Percentiles rank a stretch among this genome's conserved stretches.
These are phyloP conservation scores for Paradendryphiella salina DNA, from an alignment of 2,329 filamentous ascomycete genomes.

Conservation along the genomic window DNA sequence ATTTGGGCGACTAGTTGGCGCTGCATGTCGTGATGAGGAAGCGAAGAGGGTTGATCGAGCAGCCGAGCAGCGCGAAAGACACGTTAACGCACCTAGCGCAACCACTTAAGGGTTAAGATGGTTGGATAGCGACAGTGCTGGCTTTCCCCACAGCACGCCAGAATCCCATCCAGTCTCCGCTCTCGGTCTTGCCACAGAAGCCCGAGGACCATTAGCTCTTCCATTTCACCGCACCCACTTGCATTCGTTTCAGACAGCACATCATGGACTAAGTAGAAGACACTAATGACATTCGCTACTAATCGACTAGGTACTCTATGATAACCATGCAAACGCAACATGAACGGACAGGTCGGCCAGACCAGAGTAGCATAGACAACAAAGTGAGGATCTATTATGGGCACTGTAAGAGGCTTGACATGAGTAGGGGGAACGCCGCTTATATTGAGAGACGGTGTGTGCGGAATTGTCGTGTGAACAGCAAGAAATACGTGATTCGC, in stretches of 20 bases:
- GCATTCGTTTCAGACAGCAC: no score
- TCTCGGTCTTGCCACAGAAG: no score
- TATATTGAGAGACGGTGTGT: not conserved
- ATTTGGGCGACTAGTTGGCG: conserved; percentile 11
- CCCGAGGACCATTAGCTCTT: no score
- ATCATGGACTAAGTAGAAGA: no score
- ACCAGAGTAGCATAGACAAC: not conserved
- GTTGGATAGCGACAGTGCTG: not conserved
- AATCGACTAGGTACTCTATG: no score
- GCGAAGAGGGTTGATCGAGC: not conserved
- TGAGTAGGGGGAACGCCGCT: not conserved
- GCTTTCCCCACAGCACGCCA: not conserved
- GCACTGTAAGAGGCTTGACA: not conserved
- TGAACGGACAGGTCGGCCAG: no score
- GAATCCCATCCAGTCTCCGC: no score
- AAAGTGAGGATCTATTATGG: not conserved
- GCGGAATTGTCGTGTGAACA: not conserved
- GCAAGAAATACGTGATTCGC: not conserved
- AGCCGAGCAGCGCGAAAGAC: no score
- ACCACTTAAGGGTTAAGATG: not conserved
- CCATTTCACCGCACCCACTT: no score
- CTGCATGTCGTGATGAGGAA: conserved; percentile 8
- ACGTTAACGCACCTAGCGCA: not conserved
- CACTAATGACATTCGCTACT: no score
- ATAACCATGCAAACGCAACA: no score